Conservation (phyloP, 2,329 filamentous ascomycete species). For the Xylariaceae sp. region DNA sequence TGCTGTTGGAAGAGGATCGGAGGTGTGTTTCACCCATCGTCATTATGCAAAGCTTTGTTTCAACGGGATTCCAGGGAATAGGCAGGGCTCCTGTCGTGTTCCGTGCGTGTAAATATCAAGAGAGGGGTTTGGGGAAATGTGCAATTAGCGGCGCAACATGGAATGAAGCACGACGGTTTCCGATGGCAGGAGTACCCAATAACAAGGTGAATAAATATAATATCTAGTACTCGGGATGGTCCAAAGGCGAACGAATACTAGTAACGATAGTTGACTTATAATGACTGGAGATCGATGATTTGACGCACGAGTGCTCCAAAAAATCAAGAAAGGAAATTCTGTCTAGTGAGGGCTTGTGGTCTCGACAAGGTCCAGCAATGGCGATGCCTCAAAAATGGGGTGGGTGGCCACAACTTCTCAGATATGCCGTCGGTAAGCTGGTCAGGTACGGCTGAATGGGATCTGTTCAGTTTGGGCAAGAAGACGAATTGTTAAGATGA, state of each 20-base stretch:
- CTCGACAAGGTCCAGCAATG: background rate
- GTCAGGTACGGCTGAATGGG: background rate
- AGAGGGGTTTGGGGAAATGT: background rate
- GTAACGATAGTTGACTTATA: constrained; percentile 11
- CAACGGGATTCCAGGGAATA: background rate
- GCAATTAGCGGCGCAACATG: background rate
- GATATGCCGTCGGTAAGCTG: background rate
- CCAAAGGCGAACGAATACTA: background rate
- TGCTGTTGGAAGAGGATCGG: constrained; percentile 23
- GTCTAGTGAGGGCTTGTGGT: constrained; percentile 9
- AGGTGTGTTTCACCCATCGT: constrained; percentile 11
- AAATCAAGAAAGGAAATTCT: constrained; percentile 28
- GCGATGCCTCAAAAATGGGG: background rate
- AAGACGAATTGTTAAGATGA: constrained; percentile 1
- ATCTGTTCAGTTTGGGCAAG: background rate
- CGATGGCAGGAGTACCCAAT: background rate
- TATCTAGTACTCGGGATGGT: background rate
- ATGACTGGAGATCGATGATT: constrained; percentile 7
- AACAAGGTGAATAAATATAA: background rate
- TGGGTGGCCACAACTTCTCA: background rate
- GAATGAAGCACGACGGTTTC: background rate
- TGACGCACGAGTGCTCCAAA: background rate
- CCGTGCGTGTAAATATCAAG: background rate
- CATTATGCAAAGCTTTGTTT: constrained; percentile 6
- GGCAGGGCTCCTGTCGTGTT: background rate